Evolutionary conservation across 495 filamentous ascomycete genomes (phyloP).

Genomic region (Xylaria palmicola): DNA sequence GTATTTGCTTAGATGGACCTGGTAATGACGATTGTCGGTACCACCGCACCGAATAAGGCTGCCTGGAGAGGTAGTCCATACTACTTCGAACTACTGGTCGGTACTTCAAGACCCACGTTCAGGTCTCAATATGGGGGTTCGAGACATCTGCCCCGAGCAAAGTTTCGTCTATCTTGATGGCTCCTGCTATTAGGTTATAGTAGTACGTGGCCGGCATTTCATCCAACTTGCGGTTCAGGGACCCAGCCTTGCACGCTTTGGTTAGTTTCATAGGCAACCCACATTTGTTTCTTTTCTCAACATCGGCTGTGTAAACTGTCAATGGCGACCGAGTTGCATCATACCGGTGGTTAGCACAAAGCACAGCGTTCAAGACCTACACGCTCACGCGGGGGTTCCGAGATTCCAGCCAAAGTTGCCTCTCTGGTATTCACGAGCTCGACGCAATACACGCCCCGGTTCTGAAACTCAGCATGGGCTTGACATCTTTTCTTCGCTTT

Average conservation of each 20-base stretch:
- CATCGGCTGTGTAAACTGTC: background rate
- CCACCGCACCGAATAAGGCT: too few relatives aligned
- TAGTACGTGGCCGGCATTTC: background rate
- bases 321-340: background rate
- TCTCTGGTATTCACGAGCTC: background rate
- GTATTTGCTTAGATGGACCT: background rate
- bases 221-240: slow-evolving; percentile 2
- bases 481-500: background rate
- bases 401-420: background rate
- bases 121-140: background rate
- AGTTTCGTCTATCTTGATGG: slow-evolving; percentile 7
- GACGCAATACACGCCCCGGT: background rate
- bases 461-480: background rate
- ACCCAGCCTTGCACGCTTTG: background rate
- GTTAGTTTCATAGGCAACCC: background rate
- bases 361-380: background rate
- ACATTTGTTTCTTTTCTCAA: background rate
- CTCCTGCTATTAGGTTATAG: slow-evolving; percentile 11
- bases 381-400: background rate
- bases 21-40: slow-evolving; percentile 7
- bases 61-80: background rate
- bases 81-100: background rate
- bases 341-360: background rate
- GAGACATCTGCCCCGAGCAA: background rate
- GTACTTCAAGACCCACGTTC: background rate